phyloP scores from a whole-genome alignment of 768 basidiomycete species.

The Rhodosporidiobolus sp. region DNA sequence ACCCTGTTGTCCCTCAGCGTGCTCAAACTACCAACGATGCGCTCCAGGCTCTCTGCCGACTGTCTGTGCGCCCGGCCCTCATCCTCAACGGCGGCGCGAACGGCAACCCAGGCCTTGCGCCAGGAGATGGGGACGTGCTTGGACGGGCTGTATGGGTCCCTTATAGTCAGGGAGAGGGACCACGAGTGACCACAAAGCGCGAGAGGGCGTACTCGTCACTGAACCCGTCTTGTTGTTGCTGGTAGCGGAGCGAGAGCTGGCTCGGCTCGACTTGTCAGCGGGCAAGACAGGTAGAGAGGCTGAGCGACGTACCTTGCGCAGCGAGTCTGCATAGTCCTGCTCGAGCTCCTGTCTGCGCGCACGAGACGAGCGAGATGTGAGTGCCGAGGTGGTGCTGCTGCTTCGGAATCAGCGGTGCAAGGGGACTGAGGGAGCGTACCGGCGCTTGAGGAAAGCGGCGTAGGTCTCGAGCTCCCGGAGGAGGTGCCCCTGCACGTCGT shows the following conservation, averaged over 20 bases:
- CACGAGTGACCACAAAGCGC: no score
- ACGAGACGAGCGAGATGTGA: background rate
- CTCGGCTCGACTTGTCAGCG: background rate
- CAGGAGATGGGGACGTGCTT: constrained; percentile 19
- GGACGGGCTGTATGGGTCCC: background rate
- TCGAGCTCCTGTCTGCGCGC: constrained; percentile 42
- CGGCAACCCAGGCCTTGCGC: constrained; percentile 31
- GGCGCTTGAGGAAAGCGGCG: constrained; percentile 18
- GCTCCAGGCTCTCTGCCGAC: constrained; percentile 11
- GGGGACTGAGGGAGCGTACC: background rate
- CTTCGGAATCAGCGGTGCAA: background rate
- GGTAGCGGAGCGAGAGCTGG: constrained; percentile 24
- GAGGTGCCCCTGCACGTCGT: constrained; percentile 10
- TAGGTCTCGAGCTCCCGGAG: constrained; percentile 23
- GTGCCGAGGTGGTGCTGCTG: background rate
- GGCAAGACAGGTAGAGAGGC: background rate
- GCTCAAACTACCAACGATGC: constrained; percentile 14
- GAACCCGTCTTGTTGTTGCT: constrained; percentile 4
- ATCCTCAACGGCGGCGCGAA: constrained; percentile 24
- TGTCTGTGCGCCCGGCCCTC: constrained; percentile 21
- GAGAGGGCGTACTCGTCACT: constrained; percentile 15
- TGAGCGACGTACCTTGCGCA: constrained; percentile 29
- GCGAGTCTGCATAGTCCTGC: constrained; percentile 29
- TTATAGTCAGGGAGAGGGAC: background rate
- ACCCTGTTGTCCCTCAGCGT: constrained; percentile 32